Evolutionary conservation across 129 eudicot genomes (phyloP).

Genomic region (Chrysanthemum lavandulifolium): DNA sequence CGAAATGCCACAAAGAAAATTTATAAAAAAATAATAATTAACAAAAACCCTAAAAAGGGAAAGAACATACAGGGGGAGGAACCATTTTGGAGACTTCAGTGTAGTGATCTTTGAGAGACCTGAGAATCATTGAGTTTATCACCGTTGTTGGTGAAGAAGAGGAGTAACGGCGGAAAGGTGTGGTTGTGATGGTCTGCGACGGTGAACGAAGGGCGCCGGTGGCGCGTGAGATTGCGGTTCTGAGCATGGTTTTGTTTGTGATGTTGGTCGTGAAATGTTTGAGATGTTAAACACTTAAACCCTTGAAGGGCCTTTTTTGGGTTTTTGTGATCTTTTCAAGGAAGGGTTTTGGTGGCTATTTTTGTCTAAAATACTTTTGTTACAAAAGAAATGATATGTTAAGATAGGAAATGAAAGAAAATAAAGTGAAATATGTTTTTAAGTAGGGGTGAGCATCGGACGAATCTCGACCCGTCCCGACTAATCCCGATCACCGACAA

Average conservation of each 20-base stretch:
- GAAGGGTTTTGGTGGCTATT: too few species aligned
- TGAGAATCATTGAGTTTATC: constrained; percentile 64
- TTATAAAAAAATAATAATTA: not conserved
- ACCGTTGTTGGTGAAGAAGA: constrained; percentile 47
- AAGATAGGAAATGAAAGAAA: too few species aligned
- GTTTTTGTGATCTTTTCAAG: too few species aligned
- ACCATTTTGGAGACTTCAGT: constrained; percentile 69
- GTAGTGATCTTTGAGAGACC: constrained; percentile 84
- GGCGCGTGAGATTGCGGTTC: constrained; percentile 45
- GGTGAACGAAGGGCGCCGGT: constrained; percentile 39
- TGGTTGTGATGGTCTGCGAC: constrained; percentile 18
- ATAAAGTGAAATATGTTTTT: too few species aligned
- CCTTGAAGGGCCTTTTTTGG: too few species aligned
- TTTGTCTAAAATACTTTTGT: too few species aligned
- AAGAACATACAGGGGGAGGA: constrained; percentile 65
- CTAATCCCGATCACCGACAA: too few species aligned
- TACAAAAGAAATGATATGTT: too few species aligned
- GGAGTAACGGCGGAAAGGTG: constrained; percentile 32
- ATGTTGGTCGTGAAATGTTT: too few species aligned
- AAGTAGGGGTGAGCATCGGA: too few species aligned
- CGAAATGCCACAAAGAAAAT: constrained; percentile 8
- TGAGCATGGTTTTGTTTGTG: constrained; percentile 39
- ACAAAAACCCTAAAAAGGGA: constrained; percentile 20
- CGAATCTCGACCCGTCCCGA: too few species aligned
- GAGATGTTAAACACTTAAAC: too few species aligned